Conservation (phyloP, 805 yeast species). For the Teunomyces panamensis region DNA sequence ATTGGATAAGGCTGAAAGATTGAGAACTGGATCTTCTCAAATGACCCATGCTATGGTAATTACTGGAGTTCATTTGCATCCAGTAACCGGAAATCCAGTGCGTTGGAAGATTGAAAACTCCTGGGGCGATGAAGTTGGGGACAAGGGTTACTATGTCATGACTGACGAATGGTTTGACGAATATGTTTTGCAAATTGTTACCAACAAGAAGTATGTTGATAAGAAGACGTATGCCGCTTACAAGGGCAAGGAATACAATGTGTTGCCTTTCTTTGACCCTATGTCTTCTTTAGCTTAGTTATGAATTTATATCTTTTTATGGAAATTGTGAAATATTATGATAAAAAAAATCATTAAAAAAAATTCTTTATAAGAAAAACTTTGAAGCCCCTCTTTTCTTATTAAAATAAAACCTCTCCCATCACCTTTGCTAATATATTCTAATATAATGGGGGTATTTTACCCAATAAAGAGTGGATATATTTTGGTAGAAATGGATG, state of each 20-base stretch:
- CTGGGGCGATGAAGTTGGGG: slow-evolving; percentile 42
- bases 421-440: no score
- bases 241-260: slow-evolving; percentile 29
- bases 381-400: not conserved
- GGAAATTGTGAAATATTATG: not conserved
- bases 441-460: no score
- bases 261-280: slow-evolving; percentile 41
- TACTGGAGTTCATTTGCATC: slow-evolving; percentile 76
- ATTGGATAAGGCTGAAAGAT: slow-evolving; percentile 64
- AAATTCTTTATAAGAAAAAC: not conserved
- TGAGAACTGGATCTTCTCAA: slow-evolving; percentile 64
- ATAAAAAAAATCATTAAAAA: not conserved
- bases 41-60: slow-evolving; percentile 93
- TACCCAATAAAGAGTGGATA: no score
- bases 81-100: slow-evolving; percentile 33
- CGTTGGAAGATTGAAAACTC: slow-evolving; percentile 47
- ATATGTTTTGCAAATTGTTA: slow-evolving; percentile 41
- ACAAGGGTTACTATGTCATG: slow-evolving; percentile 42
- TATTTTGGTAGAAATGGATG: no score
- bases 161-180: slow-evolving; percentile 45
- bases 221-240: slow-evolving; percentile 34
- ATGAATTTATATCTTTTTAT: not conserved
- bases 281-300: slow-evolving; percentile 42
- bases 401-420: no score
- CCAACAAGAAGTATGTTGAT: slow-evolving; percentile 35